Percentiles rank a stretch among this genome's conserved stretches.
Conservation (phyloP, 805 yeast genomes). For the Candida glaebosa region DNA sequence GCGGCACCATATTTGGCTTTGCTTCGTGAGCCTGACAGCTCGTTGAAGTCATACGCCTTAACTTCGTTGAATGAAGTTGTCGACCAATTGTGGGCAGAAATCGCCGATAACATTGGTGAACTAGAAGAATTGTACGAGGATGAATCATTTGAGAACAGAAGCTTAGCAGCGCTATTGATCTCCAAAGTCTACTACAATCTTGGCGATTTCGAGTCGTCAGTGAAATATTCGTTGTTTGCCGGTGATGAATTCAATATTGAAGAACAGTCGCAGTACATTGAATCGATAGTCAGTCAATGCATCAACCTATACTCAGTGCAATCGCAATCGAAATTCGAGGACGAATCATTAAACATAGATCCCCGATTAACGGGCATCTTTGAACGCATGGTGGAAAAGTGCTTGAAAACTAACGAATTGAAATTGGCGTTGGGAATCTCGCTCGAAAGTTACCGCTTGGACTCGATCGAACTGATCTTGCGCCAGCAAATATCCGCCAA, state of each 20-base stretch:
- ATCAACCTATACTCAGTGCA: slow-evolving; percentile 73
- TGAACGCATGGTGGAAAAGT: slow-evolving; percentile 81
- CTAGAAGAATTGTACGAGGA: slow-evolving; percentile 93
- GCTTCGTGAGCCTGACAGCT: slow-evolving; percentile 74
- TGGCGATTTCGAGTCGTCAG: slow-evolving; percentile 91
- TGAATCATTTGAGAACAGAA: slow-evolving; percentile 65
- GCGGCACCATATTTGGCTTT: slow-evolving; percentile 93
- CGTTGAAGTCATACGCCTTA: slow-evolving; percentile 80
- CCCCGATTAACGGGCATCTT: slow-evolving; percentile 65
- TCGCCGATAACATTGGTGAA: slow-evolving; percentile 82
- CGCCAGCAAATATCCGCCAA: slow-evolving; percentile 30
- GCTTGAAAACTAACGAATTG: slow-evolving; percentile 66
- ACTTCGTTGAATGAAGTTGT: slow-evolving; percentile 75
- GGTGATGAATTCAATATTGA: slow-evolving; percentile 74
- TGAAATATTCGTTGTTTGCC: slow-evolving; percentile 82
- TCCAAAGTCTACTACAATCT: slow-evolving; percentile 88
- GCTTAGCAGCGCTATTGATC: slow-evolving; percentile 86
- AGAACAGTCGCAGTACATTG: slow-evolving; percentile 80
- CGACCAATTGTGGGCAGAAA: slow-evolving; percentile 95
- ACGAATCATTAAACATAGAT: slow-evolving; percentile 42
- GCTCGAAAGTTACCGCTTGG: slow-evolving; percentile 82
- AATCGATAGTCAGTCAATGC: slow-evolving; percentile 91
- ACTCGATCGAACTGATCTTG: slow-evolving; percentile 64
- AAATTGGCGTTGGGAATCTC: slow-evolving; percentile 88
- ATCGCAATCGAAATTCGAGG: slow-evolving; percentile 46